Evolutionary conservation across 83 land plant species (phyloP), one percentile per base, ranked within the genome.

Genomic region (Diphasiastrum complanatum): DNA sequence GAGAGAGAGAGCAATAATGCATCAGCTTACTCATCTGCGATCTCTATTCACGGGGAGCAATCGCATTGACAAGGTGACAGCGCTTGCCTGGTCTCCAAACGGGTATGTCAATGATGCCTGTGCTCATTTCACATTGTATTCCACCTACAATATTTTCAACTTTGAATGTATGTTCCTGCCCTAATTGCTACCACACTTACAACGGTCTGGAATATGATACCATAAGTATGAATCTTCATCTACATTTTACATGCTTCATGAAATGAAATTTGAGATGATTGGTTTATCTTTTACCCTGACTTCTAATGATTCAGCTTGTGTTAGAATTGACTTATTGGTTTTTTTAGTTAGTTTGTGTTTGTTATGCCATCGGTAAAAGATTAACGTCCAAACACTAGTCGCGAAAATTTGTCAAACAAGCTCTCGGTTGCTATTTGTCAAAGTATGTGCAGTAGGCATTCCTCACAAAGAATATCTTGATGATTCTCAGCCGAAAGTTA

Each of bases 71-170:
- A 74, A 74, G 51, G 77, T 74, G 43, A 74, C 77, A 0, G 77
- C 77, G 2, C 73, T 74, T 0, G 77, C 77, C 14, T 74, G 77
- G 77, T 63, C 68, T 31, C 77, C 77, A 3, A 74, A 68, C 57
- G 51, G 75, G 75, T 72, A 43, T 28, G 37, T 60, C 14, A 11
- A 18, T 33, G 1, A 34, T 35, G 63, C 18, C 18, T 37, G 6
- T 12, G 54, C 54, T 41, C 11, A 40, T 60, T 24, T 30, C 12
- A 0, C 22, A 8, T 12, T 0, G 11, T 29, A 22, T 12, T 14
- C 16, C 60, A 11, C 41, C 25, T 11, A 27, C 11, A 14, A 41
- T 41, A 18, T 14, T 41, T 14, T 14, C 45, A 14, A 14, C n/a
- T 14, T 14, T 1, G 18, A 41, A 14, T 41, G 45, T 14, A 14